Evolutionary conservation across 1,284 basidiomycete species (phyloP).

Genomic region (Ganoderma boninense): DNA sequence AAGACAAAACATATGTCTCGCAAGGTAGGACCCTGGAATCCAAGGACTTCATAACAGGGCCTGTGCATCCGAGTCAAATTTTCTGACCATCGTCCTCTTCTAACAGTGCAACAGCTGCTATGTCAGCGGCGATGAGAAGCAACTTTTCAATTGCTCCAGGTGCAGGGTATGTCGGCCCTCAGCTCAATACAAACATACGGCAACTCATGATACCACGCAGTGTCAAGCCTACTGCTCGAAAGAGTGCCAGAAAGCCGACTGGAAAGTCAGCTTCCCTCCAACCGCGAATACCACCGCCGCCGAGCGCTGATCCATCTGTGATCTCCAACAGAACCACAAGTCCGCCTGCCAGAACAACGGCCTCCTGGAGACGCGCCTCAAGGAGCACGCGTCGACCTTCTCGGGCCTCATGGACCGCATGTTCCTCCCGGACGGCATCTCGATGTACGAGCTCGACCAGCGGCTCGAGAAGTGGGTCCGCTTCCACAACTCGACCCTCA

Average conservation of each 20-base stretch:
- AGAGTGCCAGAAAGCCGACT: conserved; percentile 41
- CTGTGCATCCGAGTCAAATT: neutral
- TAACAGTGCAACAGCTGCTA: conserved; percentile 37
- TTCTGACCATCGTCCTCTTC: neutral
- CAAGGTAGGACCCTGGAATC: neutral
- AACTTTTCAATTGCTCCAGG: conserved; percentile 33
- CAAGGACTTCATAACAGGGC: neutral
- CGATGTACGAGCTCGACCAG: conserved; percentile 39
- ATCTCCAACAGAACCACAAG: conserved; percentile 35
- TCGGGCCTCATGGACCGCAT: conserved; percentile 29
- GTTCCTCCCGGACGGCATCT: conserved; percentile 37
- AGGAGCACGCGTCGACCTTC: conserved; percentile 30
- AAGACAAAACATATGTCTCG: conserved; percentile 5
- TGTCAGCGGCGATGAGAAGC: conserved; percentile 30
- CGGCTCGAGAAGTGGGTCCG: conserved; percentile 41
- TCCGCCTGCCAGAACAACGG: conserved; percentile 34
- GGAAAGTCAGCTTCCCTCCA: conserved; percentile 30
- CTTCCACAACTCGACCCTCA: conserved; percentile 38
- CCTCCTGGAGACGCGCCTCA: conserved; percentile 31
- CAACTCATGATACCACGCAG: conserved; percentile 21
- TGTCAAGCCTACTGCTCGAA: conserved; percentile 41
- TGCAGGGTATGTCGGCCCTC: conserved; percentile 31
- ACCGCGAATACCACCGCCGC: neutral
- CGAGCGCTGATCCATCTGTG: too few species aligned
- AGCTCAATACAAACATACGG: neutral